Evolutionary conservation across 345 rosid species (phyloP).

Genomic region (Sonneratia alba): DNA sequence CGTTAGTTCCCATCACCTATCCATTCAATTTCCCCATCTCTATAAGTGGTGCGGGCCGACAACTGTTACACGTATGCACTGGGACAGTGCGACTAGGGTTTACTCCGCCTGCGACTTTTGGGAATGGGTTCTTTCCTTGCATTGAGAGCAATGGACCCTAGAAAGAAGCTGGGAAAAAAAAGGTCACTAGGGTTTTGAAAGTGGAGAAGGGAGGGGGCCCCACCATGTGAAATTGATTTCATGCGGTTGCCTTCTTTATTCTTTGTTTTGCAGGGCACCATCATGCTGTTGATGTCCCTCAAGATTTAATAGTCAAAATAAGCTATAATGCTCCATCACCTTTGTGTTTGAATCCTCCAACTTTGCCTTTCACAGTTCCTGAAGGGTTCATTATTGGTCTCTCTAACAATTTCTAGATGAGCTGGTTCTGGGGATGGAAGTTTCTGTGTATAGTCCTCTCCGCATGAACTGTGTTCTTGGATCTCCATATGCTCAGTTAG

Average conservation of each 20-base stretch:
- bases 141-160: neutral
- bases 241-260: neutral
- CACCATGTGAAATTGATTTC: slow-evolving; percentile 21
- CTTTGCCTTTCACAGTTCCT: neutral
- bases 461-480: neutral
- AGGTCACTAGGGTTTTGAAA: neutral
- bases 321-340: slow-evolving; percentile 3
- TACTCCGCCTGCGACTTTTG: neutral
- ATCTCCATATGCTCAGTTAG: neutral
- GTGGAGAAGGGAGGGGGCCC: slow-evolving; percentile 5
- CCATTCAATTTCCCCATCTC: neutral
- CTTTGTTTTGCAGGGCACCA: slow-evolving; percentile 5
- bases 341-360: neutral
- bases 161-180: neutral
- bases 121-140: neutral
- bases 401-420: neutral
- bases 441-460: neutral
- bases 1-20: neutral
- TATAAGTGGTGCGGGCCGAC: neutral
- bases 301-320: slow-evolving; percentile 18
- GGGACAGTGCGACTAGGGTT: neutral
- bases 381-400: neutral
- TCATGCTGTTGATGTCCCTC: slow-evolving; percentile 11
- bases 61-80: neutral
- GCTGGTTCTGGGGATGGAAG: neutral